A percentile compares a stretch with the other conserved stretches of the same genome.
These are phyloP conservation scores for Rhodotorula sp. DNA, from an alignment of 1,284 basidiomycete genomes.

Conservation along the genomic window DNA sequence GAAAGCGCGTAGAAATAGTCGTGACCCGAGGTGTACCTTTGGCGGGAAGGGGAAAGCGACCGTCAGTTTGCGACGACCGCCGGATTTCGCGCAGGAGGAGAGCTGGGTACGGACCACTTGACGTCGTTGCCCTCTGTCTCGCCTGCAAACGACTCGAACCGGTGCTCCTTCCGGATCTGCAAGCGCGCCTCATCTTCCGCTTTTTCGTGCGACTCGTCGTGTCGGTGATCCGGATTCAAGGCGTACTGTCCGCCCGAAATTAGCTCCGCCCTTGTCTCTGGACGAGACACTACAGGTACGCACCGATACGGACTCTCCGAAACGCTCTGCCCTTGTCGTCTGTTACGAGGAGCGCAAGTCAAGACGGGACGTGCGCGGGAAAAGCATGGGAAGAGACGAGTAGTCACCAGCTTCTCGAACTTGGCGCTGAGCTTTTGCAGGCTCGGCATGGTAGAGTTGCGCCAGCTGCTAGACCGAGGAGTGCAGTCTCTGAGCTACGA, in stretches of 20 bases:
- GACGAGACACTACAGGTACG: no score
- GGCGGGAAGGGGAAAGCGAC: no score
- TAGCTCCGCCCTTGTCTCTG: no score
- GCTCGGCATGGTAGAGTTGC: no score
- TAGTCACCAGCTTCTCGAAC: conserved; percentile 36
- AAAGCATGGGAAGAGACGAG: not conserved
- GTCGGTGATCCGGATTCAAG: conserved; percentile 58
- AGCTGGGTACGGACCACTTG: conserved; percentile 63
- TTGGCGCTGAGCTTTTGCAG: conserved; percentile 22
- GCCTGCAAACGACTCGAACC: conserved; percentile 78
- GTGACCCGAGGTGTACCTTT: conserved; percentile 37
- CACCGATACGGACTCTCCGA: conserved; percentile 7
- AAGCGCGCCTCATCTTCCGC: conserved; percentile 20
- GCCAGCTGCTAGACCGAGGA: not conserved
- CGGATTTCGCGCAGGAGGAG: no score
- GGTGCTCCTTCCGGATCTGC: conserved; percentile 56
- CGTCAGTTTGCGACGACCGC: no score
- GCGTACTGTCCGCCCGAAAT: not conserved
- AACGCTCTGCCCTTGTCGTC: not conserved
- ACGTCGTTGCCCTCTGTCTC: conserved; percentile 68
- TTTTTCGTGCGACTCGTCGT: conserved; percentile 64
- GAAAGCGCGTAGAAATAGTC: conserved; percentile 83
- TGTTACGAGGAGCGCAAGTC: not conserved
- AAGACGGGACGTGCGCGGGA: rapidly evolving
- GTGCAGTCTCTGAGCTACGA: not conserved